A percentile compares a stretch with the other conserved stretches of the same genome.
These are phyloP conservation scores for Dicorynia guianensis DNA, from an alignment of 306 rosid genomes.

Conservation along the genomic window DNA sequence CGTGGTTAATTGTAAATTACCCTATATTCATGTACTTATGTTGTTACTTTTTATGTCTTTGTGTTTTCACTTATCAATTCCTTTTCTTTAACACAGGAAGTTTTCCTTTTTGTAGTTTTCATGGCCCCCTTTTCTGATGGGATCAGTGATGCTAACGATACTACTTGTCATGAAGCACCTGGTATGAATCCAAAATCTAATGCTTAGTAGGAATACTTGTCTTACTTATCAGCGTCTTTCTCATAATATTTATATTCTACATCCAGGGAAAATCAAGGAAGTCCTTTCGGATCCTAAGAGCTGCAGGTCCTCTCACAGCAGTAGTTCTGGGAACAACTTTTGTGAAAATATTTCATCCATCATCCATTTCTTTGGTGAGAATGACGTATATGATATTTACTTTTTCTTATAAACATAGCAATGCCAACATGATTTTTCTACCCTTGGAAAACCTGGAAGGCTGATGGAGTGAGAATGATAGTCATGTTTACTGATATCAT, in stretches of 20 bases:
- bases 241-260: constrained; percentile 44
- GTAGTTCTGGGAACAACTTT: constrained; percentile 74
- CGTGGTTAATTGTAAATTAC: not conserved
- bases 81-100: constrained; percentile 36
- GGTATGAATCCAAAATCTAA: constrained; percentile 60
- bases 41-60: constrained; percentile 11
- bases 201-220: constrained; percentile 34
- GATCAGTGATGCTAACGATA: constrained; percentile 76
- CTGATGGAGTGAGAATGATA: not conserved
- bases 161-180: constrained; percentile 88
- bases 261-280: constrained; percentile 91
- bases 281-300: constrained; percentile 86
- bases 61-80: constrained; percentile 37
- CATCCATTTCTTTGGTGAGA: constrained; percentile 89
- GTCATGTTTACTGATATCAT: constrained; percentile 13
- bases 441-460: constrained; percentile 34
- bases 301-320: constrained; percentile 94
- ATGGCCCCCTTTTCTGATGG: constrained; percentile 97
- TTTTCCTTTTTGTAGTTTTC: constrained; percentile 75
- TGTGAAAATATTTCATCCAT: constrained; percentile 72
- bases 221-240: constrained; percentile 28
- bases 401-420: constrained; percentile 34
- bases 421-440: constrained; percentile 14
- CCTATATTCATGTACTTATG: constrained; percentile 15
- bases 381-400: constrained; percentile 34